Conservation (phyloP, 2,329 filamentous ascomycete genomes). For the Pseudogymnoascus sp. region DNA sequence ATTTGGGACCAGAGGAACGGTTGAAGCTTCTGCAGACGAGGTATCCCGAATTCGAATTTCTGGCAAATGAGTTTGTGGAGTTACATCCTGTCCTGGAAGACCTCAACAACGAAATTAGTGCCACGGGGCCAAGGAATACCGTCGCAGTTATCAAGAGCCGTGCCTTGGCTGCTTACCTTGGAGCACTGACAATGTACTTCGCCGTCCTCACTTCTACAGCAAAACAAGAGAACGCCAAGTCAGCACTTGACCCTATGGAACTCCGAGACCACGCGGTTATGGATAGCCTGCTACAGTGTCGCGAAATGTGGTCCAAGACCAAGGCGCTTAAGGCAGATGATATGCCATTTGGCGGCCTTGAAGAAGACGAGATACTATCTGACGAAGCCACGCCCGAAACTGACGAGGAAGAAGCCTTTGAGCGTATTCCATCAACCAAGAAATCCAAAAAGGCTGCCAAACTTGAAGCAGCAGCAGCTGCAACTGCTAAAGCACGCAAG, state of each 20-base stretch:
- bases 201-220: conserved; percentile 79
- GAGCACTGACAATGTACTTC: conserved; percentile 86
- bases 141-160: conserved; percentile 66
- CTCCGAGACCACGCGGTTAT: conserved; percentile 87
- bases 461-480: conserved; percentile 33
- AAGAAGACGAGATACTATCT: conserved; percentile 26
- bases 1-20: conserved; percentile 68
- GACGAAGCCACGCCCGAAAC: conserved; percentile 15
- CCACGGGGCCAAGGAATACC: neutral
- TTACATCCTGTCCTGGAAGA: conserved; percentile 50
- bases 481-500: conserved; percentile 28
- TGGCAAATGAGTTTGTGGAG: conserved; percentile 59
- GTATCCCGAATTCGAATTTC: conserved; percentile 86
- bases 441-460: conserved; percentile 34
- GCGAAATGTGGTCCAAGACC: conserved; percentile 70
- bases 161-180: conserved; percentile 77
- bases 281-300: conserved; percentile 71
- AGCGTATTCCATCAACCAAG: conserved; percentile 16
- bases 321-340: conserved; percentile 49
- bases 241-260: conserved; percentile 64
- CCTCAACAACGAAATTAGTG: conserved; percentile 42
- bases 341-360: conserved; percentile 29
- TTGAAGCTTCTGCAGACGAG: conserved; percentile 66
- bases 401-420: conserved; percentile 11
- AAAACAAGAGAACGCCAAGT: conserved; percentile 45